Evolutionary conservation across 305 asterid genomes (phyloP).

Genomic region (Petunia hybrid): DNA sequence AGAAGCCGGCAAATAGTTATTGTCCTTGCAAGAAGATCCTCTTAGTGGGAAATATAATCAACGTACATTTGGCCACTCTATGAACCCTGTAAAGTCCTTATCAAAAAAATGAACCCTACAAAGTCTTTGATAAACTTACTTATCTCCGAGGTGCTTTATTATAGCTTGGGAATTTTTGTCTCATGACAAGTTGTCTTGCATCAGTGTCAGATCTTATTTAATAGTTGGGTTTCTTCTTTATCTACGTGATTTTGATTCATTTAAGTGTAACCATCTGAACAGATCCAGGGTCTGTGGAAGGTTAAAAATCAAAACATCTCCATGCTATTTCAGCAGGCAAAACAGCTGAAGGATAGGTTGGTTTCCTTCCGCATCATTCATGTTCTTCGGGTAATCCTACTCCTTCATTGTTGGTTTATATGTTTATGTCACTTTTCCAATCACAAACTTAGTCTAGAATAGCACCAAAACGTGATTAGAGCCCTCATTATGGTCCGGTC

Average conservation of each 20-base stretch:
- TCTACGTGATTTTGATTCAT: conserved; percentile 22
- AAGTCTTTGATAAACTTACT: neutral
- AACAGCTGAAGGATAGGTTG: conserved; percentile 81
- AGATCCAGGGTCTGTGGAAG: conserved; percentile 97
- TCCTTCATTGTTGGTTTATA: neutral
- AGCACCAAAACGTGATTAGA: neutral
- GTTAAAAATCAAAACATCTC: conserved; percentile 87
- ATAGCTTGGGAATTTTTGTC: conserved; percentile 6
- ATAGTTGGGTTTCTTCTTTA: neutral
- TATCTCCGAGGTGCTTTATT: neutral
- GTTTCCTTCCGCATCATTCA: conserved; percentile 80
- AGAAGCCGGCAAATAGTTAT: neutral
- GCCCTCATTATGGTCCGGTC: neutral
- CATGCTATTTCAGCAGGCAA: conserved; percentile 75
- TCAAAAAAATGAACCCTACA: neutral
- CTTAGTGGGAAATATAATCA: conserved; percentile 11
- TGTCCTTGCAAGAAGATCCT: neutral
- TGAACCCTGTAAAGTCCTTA: neutral
- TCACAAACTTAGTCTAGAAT: neutral
- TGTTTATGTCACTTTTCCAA: neutral
- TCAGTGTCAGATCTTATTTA: neutral
- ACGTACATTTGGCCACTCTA: neutral
- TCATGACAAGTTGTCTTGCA: neutral
- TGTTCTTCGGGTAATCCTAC: conserved; percentile 69
- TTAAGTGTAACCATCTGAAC: conserved; percentile 32